Conservation (phyloP, 2,329 filamentous ascomycete species). For the Penicillium nordicum region DNA sequence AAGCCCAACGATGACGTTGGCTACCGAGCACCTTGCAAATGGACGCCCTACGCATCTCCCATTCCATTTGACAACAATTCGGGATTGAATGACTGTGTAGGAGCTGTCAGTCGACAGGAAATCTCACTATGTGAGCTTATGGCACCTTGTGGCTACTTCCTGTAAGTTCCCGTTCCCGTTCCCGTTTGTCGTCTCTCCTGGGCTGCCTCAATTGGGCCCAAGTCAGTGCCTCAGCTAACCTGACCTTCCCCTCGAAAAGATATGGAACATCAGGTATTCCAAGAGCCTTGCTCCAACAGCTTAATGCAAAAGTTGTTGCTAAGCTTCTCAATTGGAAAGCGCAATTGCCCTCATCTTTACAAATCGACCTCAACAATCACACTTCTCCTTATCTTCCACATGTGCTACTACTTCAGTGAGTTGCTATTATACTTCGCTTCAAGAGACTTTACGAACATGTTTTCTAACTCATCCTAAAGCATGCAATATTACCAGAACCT, state of each 20-base stretch:
- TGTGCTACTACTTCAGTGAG: conserved; percentile 29
- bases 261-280: conserved; percentile 19
- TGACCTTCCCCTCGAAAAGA: conserved; percentile 1
- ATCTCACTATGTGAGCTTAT: conserved; percentile 33
- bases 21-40: conserved; percentile 10
- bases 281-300: conserved; percentile 21
- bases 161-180: conserved; percentile 18
- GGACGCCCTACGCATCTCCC: conserved; percentile 20
- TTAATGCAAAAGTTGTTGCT: conserved; percentile 18
- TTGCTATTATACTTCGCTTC: background rate
- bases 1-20: conserved; percentile 23
- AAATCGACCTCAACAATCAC: conserved; percentile 22
- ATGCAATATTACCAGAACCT: conserved; percentile 38
- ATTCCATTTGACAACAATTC: background rate
- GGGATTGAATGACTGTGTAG: background rate
- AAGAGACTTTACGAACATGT: background rate
- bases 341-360: conserved; percentile 22
- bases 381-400: conserved; percentile 27
- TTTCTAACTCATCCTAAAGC: background rate
- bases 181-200: background rate
- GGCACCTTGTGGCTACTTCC: conserved; percentile 28
- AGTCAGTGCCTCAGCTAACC: background rate
- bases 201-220: too few relatives aligned
- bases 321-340: conserved; percentile 27
- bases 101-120: conserved; percentile 13